Base-by-base conservation (phyloP, 192 early-diverging fungal species). In the Borealophlyctis nickersoniae region DNA sequence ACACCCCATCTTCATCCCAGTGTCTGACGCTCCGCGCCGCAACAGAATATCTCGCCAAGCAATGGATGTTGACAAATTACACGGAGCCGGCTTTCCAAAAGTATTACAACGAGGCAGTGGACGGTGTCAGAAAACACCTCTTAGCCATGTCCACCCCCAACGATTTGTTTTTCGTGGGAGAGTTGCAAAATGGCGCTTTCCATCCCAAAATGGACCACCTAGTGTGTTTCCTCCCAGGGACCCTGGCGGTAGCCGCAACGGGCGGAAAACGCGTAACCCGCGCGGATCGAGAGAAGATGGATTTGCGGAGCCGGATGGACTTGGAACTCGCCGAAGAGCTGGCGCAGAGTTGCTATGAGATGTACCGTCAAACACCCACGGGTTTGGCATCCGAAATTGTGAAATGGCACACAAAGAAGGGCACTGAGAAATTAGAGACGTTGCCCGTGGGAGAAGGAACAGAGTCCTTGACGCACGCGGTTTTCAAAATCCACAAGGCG, bases 21-120 rank as follows among this genome's bases (percentile, higher is more conserved):
- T 29, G 28, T 13, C 2, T 62, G 9, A 14, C 29, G 63, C 29
- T 62, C 45, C 30, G 9, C 19, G 27, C 49, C 62, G 2, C 14
- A 39, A 19, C 67, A 90, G 92, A 98, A 81, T 98, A 98, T 71
- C 77, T 91, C 51, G 82, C 89, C 26, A 98, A 98, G 71, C 92
- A 95, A 70, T 92, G 89, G 51, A 71, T 95, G 2, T 83, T 89
- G 60, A 88, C 89, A 0, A 75, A 79, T 51, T 71, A 79, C 48
- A 77, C 70, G 7, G 86, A 91, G 59, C 48, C 70, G 9, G 67
- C 81, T 16, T 70, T 35, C 56, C 7, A 31, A 4, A 52, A 49
- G 23, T 85, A 82, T 31, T 95, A 88, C 56, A 78, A 84, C 49
- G 66, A 77, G 27, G 75, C 91, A 0, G 65, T 86, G 0, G 71